Conservation (phyloP, 1,284 basidiomycete genomes). For the Volvariella volvacea region DNA sequence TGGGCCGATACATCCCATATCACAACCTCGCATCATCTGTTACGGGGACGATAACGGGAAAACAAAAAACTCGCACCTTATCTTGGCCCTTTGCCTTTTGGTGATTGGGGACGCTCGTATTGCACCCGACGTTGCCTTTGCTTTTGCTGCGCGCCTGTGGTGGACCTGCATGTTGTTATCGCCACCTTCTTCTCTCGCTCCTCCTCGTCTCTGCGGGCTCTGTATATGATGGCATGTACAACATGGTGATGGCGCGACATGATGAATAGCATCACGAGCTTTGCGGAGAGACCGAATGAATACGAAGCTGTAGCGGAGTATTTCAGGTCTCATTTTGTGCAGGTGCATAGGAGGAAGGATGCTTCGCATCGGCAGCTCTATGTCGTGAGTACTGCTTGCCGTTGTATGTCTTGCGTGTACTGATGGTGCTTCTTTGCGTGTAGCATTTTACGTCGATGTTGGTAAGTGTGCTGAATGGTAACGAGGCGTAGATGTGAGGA, state of each 20-base stretch:
- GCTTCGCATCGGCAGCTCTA: constrained; percentile 52
- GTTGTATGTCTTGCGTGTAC: background rate
- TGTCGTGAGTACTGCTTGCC: constrained; percentile 41
- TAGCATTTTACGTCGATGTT: constrained; percentile 77
- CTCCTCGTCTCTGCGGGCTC: background rate
- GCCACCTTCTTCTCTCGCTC: too few species aligned
- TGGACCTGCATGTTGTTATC: too few species aligned
- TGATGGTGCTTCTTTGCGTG: constrained; percentile 1
- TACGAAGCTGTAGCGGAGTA: constrained; percentile 69
- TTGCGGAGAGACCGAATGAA: constrained; percentile 65
- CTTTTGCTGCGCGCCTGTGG: too few species aligned
- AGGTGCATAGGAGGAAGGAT: constrained; percentile 64
- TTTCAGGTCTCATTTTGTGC: constrained; percentile 72
- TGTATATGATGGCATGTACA: too few species aligned
- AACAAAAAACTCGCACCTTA: too few species aligned
- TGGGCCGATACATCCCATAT: too few species aligned
- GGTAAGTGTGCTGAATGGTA: constrained; percentile 31
- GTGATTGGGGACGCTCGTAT: too few species aligned
- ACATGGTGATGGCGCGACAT: too few species aligned
- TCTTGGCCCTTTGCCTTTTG: too few species aligned
- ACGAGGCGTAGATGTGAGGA: background rate
- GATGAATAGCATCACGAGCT: constrained; percentile 63
- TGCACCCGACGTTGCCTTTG: too few species aligned
- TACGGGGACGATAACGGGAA: too few species aligned
- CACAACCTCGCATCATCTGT: too few species aligned